These are phyloP conservation scores for Camelina laxa DNA, from an alignment of 345 rosid genomes.

Conservation along the genomic window DNA sequence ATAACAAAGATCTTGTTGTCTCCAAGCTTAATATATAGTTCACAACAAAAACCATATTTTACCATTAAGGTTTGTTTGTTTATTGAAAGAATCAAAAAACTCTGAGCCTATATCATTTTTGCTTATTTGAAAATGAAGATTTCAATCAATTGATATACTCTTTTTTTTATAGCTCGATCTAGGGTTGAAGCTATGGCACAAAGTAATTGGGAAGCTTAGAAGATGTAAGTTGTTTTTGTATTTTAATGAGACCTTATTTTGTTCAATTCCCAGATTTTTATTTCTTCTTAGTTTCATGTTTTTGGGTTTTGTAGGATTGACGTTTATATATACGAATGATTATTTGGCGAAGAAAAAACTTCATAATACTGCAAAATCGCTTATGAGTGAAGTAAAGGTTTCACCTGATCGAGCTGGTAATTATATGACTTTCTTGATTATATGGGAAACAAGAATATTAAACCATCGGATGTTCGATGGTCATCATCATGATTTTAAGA, in stretches of 20 bases:
- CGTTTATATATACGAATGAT: constrained; percentile 79
- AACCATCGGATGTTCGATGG: too few species aligned
- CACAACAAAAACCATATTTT: too few species aligned
- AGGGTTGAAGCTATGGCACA: constrained; percentile 67
- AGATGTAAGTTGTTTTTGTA: constrained; percentile 61
- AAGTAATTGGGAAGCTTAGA: constrained; percentile 97
- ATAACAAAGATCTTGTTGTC: too few species aligned
- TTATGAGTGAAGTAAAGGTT: constrained; percentile 95
- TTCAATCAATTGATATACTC: constrained; percentile 16
- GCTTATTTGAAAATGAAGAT: not conserved
- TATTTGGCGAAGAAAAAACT: constrained; percentile 93
- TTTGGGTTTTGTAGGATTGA: constrained; percentile 72
- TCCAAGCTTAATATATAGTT: too few species aligned
- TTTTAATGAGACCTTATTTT: not conserved
- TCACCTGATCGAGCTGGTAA: constrained; percentile 96
- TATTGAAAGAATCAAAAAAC: too few species aligned
- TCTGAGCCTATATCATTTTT: too few species aligned
- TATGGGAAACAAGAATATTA: too few species aligned
- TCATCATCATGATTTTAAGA: too few species aligned
- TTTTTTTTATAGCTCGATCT: constrained; percentile 31
- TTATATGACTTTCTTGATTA: constrained; percentile 3
- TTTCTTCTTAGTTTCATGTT: not conserved
- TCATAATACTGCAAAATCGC: constrained; percentile 80
- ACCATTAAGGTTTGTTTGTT: too few species aligned
- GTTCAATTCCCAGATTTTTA: constrained; percentile 26